phyloP scores from a whole-genome alignment of 176 grass and related monocot genomes.

The Phoenix roebelenii region DNA sequence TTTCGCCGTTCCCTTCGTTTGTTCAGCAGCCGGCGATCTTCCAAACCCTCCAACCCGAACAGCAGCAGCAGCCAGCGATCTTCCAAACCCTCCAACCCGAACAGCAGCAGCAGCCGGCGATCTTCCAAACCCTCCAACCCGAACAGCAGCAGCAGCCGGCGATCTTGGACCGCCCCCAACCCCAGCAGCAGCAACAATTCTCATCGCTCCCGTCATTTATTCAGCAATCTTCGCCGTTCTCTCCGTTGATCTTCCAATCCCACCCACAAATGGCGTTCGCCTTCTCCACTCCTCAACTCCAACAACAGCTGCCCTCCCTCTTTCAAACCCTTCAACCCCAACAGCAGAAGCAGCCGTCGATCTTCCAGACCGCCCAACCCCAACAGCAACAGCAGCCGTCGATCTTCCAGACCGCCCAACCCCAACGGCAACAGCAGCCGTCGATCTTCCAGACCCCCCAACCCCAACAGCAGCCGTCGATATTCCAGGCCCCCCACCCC shows the following conservation, averaged over 20 bases:
- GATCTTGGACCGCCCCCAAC: no score
- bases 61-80: no score
- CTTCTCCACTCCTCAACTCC: not conserved
- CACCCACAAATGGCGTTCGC: conserved; percentile 5
- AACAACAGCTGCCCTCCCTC: no score
- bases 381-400: conserved; percentile 1
- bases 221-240: no score
- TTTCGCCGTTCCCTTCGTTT: no score
- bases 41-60: no score
- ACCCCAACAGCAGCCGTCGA: not conserved
- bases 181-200: no score
- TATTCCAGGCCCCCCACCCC: no score
- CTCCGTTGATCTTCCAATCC: no score
- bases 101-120: conserved; percentile 1
- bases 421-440: not conserved
- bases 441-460: not conserved
- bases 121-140: no score
- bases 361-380: not conserved
- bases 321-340: not conserved
- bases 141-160: no score
- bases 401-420: not conserved
- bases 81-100: not conserved
- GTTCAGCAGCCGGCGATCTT: not conserved
- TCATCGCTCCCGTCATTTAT: no score
- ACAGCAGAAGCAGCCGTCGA: not conserved